Percentiles rank a stretch among this genome's conserved stretches.
Evolutionary conservation across 228 moss, liverwort and hornwort species (phyloP).

Genomic region (Sphagnum fallax): DNA sequence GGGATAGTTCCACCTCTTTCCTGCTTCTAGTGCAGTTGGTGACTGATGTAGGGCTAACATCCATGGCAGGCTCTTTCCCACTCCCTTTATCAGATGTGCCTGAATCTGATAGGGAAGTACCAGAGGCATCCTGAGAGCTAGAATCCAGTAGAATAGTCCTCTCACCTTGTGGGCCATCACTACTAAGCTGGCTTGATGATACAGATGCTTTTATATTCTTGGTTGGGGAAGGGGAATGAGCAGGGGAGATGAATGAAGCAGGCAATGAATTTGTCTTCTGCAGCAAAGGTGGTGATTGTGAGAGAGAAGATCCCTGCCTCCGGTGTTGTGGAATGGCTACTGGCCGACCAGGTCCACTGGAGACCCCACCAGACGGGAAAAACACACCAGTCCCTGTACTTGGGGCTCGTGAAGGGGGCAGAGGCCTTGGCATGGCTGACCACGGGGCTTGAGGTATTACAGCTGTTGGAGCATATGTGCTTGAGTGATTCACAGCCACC

Average conservation of each 20-base stretch:
- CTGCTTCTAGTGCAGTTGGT: neutral
- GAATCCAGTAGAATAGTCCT: neutral
- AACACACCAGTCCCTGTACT: conserved; percentile 59
- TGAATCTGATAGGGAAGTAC: neutral
- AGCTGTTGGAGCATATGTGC: conserved; percentile 28
- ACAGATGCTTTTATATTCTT: conserved; percentile 12
- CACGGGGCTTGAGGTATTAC: conserved; percentile 28
- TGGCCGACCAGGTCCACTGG: conserved; percentile 57
- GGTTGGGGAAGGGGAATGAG: conserved; percentile 32
- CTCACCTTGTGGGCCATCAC: neutral
- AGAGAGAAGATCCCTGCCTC: conserved; percentile 11
- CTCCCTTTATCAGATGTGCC: too few species aligned
- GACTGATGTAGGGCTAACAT: neutral
- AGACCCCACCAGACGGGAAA: conserved; percentile 46
- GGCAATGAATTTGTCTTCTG: conserved; percentile 59
- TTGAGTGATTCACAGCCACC: conserved; percentile 12
- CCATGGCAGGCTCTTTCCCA: neutral
- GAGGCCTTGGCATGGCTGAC: conserved; percentile 42
- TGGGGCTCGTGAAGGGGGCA: conserved; percentile 33
- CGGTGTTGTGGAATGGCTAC: conserved; percentile 24
- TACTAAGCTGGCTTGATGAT: neutral
- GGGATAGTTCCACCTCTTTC: neutral
- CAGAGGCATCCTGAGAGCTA: neutral
- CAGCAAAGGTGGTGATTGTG: conserved; percentile 32
- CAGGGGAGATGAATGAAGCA: conserved; percentile 44